These are phyloP conservation scores for Nakaseomyces sp. DNA, from an alignment of 1,139 yeast species.

Conservation along the genomic window DNA sequence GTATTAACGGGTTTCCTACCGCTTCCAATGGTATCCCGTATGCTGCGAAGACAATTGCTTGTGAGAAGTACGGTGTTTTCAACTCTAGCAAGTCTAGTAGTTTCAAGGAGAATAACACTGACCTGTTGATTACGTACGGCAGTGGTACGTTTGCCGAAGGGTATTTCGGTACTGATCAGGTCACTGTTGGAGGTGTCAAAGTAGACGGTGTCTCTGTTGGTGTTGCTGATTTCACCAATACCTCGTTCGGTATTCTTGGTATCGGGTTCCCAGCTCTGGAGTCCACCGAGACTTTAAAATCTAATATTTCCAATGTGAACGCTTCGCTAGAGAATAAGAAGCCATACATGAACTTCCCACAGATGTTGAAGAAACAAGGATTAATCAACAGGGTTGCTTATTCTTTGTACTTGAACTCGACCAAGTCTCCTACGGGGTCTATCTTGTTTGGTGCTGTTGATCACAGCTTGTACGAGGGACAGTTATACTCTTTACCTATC, in stretches of 20 bases:
- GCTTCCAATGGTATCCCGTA: constrained; percentile 10
- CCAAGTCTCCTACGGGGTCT: constrained; percentile 34
- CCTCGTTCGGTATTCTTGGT: constrained; percentile 47
- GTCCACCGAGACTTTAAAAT: constrained; percentile 24
- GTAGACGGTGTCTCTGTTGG: constrained; percentile 42
- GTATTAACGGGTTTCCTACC: neutral
- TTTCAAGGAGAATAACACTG: constrained; percentile 38
- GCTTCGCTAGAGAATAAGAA: constrained; percentile 10
- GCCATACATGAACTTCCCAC: constrained; percentile 45
- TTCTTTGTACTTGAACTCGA: constrained; percentile 40
- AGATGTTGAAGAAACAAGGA: constrained; percentile 42
- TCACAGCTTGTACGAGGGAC: constrained; percentile 39
- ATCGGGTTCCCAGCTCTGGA: constrained; percentile 45
- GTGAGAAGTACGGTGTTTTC: constrained; percentile 35
- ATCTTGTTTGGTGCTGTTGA: constrained; percentile 49
- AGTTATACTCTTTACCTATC: constrained; percentile 37
- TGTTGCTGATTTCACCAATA: constrained; percentile 41
- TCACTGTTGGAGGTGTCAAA: constrained; percentile 33
- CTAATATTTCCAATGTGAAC: constrained; percentile 5
- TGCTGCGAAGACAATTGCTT: constrained; percentile 24
- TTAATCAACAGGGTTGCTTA: constrained; percentile 41
- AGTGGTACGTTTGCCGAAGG: constrained; percentile 49
- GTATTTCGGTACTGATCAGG: constrained; percentile 43
- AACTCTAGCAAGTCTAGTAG: constrained; percentile 39
- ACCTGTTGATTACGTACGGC: constrained; percentile 43